Evolutionary conservation across 352 stramenopile genomes (phyloP).

Genomic region (Pythium sp.): DNA sequence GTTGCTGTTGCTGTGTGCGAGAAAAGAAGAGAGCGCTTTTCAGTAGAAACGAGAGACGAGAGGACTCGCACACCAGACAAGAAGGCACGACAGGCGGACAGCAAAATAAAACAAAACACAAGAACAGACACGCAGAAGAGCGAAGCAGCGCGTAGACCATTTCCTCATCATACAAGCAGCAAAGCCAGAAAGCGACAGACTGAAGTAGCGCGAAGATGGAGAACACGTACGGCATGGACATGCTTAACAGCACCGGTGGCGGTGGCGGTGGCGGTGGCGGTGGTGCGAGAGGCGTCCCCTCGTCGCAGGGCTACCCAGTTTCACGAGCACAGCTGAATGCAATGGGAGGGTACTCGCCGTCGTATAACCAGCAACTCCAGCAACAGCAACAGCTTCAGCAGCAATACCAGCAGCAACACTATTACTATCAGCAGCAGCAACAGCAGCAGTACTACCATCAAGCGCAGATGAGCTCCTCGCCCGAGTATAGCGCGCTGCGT

Average conservation of each 20-base stretch:
- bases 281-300: neutral
- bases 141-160: neutral
- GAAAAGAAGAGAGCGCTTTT: neutral
- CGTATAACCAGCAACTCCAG: conserved; percentile 6
- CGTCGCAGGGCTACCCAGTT: neutral
- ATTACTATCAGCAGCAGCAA: conserved; percentile 7
- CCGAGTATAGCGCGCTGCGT: conserved; percentile 1
- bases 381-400: conserved; percentile 1
- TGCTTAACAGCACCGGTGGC: neutral
- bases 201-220: neutral
- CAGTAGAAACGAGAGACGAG: neutral
- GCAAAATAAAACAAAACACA: neutral
- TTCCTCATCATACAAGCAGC: neutral
- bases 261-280: neutral
- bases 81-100: neutral
- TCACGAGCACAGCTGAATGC: neutral
- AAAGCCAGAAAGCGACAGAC: neutral
- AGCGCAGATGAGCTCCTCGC: conserved; percentile 5
- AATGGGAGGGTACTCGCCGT: neutral
- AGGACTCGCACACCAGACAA: neutral
- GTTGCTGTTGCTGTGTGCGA: neutral
- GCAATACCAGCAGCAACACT: conserved; percentile 5
- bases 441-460: conserved; percentile 8
- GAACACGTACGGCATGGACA: conserved; percentile 5
- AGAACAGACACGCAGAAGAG: neutral